A percentile compares a stretch with the other conserved stretches of the same genome.
phyloP scores from a whole-genome alignment of 176 grass and related monocot genomes.

The Metroxylon sagu region DNA sequence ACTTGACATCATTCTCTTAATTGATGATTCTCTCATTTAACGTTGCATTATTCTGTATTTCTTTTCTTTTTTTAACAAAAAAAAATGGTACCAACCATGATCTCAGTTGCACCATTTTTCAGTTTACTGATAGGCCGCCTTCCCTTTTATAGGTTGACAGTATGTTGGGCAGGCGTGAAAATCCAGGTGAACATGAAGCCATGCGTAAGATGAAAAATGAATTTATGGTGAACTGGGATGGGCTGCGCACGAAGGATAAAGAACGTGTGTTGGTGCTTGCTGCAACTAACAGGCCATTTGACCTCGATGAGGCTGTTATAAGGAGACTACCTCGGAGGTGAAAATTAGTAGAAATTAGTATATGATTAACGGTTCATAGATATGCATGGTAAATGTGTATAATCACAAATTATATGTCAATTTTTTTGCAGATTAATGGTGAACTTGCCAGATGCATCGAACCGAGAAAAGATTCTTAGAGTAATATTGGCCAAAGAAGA shows the following conservation, averaged over 20 bases:
- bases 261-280: slow-evolving; percentile 95
- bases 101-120: no score
- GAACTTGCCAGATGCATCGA: slow-evolving; percentile 76
- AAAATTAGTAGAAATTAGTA: neutral
- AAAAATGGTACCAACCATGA: no score
- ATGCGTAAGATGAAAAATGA: slow-evolving; percentile 99
- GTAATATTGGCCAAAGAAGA: slow-evolving; percentile 96
- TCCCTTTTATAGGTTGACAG: slow-evolving; percentile 68
- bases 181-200: slow-evolving; percentile 95
- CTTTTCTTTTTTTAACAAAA: neutral
- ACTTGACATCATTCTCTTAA: neutral
- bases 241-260: slow-evolving; percentile 86
- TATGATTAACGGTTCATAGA: no score
- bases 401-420: neutral
- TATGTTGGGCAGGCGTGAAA: slow-evolving; percentile 93
- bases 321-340: slow-evolving; percentile 96
- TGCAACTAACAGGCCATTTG: slow-evolving; percentile 96
- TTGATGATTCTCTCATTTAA: neutral
- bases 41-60: neutral
- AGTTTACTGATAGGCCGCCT: neutral
- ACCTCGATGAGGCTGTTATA: slow-evolving; percentile 96
- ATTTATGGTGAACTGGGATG: slow-evolving; percentile 99
- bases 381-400: neutral
- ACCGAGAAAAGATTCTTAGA: slow-evolving; percentile 84
- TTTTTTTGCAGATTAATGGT: slow-evolving; percentile 86